Conservation (phyloP, 2,329 filamentous ascomycete genomes). For the Sarocladiaceae sp. region DNA sequence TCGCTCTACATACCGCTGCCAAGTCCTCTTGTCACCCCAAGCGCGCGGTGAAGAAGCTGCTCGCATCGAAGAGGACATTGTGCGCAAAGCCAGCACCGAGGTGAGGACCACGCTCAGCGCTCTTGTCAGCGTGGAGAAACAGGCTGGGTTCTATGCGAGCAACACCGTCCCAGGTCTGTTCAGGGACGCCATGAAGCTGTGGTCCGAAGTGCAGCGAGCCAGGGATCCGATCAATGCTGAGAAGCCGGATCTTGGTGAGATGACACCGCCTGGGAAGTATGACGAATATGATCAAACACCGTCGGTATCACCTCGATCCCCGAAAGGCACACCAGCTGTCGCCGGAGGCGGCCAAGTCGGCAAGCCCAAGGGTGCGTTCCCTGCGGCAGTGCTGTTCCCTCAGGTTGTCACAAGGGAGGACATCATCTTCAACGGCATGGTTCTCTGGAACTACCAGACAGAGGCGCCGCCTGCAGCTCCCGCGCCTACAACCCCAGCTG, state of each 20-base stretch:
- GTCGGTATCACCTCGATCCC: neutral
- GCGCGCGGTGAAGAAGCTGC: slow-evolving; percentile 15
- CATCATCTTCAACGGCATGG: slow-evolving; percentile 19
- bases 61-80: slow-evolving; percentile 17
- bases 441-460: slow-evolving; percentile 19
- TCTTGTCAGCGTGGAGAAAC: slow-evolving; percentile 18
- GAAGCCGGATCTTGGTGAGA: slow-evolving; percentile 16
- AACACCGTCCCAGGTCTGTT: slow-evolving; percentile 18
- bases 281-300: slow-evolving; percentile 15
- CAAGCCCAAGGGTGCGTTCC: neutral
- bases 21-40: slow-evolving; percentile 18
- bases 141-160: slow-evolving; percentile 16
- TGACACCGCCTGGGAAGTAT: slow-evolving; percentile 14
- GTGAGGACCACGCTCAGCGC: slow-evolving; percentile 16
- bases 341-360: slow-evolving; percentile 5
- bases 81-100: slow-evolving; percentile 20
- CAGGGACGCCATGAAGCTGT: slow-evolving; percentile 18
- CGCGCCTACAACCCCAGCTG: neutral
- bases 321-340: slow-evolving; percentile 4
- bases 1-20: slow-evolving; percentile 21
- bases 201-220: slow-evolving; percentile 19
- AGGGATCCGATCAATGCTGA: slow-evolving; percentile 20
- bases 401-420: slow-evolving; percentile 18
- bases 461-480: neutral
- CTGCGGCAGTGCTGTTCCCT: slow-evolving; percentile 19